phyloP scores from a whole-genome alignment of 768 basidiomycete species.

The Lyophyllum semitale region DNA sequence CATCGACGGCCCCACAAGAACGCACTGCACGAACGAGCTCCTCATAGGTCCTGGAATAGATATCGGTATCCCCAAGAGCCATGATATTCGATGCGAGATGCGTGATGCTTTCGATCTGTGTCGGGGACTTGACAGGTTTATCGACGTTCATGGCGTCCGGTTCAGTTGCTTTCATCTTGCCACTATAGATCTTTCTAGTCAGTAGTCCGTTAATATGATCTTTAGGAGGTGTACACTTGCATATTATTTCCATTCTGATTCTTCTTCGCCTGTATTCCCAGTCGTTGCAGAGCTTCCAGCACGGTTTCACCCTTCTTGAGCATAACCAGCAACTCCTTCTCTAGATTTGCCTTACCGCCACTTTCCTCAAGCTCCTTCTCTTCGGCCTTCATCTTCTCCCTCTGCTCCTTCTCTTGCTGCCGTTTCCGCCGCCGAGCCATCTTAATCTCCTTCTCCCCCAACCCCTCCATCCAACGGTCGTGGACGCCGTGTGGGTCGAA shows the following conservation, averaged over 20 bases:
- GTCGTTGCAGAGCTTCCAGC: slow-evolving; percentile 82
- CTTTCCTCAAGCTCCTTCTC: slow-evolving; percentile 71
- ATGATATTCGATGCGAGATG: slow-evolving; percentile 87
- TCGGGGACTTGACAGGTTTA: slow-evolving; percentile 37
- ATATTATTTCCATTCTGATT: slow-evolving; percentile 32
- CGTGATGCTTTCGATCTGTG: slow-evolving; percentile 78
- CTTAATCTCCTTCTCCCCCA: slow-evolving; percentile 86
- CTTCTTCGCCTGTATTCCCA: slow-evolving; percentile 72
- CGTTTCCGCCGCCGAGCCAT: slow-evolving; percentile 76
- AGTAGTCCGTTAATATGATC: background rate
- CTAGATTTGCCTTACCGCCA: slow-evolving; percentile 64
- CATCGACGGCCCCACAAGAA: slow-evolving; percentile 66
- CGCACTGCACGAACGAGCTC: slow-evolving; percentile 79
- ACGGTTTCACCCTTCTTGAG: slow-evolving; percentile 92
- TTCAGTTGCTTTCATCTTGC: slow-evolving; percentile 30
- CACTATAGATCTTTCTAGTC: slow-evolving; percentile 12
- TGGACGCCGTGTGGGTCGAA: slow-evolving; percentile 91
- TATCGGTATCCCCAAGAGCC: slow-evolving; percentile 82
- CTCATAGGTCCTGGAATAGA: slow-evolving; percentile 86
- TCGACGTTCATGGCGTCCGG: slow-evolving; percentile 50
- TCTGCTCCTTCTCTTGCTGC: slow-evolving; percentile 72
- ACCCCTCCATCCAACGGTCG: slow-evolving; percentile 94
- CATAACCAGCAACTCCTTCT: slow-evolving; percentile 68
- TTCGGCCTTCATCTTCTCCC: slow-evolving; percentile 68
- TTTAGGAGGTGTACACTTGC: slow-evolving; percentile 28